Evolutionary conservation across 23 red algal genomes (phyloP), one percentile per base, ranked within the genome.

Genomic region (Agarophyton chilense): DNA sequence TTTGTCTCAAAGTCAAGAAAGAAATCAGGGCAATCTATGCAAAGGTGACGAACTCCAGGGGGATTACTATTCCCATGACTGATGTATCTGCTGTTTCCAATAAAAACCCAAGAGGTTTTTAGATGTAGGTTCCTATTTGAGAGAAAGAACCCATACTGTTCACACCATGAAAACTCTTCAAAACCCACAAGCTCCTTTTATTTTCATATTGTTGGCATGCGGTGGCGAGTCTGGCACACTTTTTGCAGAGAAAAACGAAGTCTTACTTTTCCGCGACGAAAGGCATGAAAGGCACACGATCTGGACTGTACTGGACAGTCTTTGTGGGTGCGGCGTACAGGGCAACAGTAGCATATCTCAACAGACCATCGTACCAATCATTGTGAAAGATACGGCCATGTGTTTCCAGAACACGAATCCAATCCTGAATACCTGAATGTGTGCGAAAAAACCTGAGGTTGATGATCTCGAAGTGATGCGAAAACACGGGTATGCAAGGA

Each of bases 381-480:
- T 82, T 42, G 8, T 63, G 60, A 55, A 50, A 91, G 41, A 91
- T 68, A 35, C 77, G 76, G 4, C 88, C 88, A 49, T 91, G 77
- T 4, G 60, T 61, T 25, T 91, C 88, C 12, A 91, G 60, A 46
- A 82, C 88, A 45, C 76, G 38, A 32, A 81, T 81, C 88, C 88
- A 91, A 39, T 91, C 76, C 44, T 91, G 88, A 73, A 91, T 80
- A 19, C 88, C 88, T 10, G 88, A 71, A 68, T 91, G 88, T 13
- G 88, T 79, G 1, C 77, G 75, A 52, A 81, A 91, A 57, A 91
- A 91, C 10, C 77, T 57, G 14, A 91, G 60, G 33, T 91, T 82
- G 38, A 91, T 70, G 45, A 91, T 56, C 50, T 91, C 88, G 46
- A 91, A 82, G 52, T 70, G 46, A 24, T 71, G 51, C 32, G 79